Base-by-base conservation (phyloP, 306 rosid species). In the Rosa chinensis region DNA sequence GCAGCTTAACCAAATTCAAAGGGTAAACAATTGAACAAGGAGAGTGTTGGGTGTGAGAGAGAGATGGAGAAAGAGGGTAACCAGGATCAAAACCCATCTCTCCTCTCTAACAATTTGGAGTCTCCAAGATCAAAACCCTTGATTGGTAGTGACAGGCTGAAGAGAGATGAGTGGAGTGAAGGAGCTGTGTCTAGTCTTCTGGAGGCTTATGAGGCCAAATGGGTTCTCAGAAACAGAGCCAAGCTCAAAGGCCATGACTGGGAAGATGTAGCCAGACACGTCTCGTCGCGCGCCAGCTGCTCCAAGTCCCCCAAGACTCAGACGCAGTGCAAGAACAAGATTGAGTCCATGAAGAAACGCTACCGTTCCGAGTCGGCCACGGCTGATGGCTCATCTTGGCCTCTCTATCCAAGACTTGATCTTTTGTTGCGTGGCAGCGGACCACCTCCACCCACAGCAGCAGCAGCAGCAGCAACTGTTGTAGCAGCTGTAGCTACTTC, bases 151-250 rank as follows among this genome's bases (percentile, higher is more conserved):
- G 96, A 91, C 21, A 86, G 97, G 66, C 39, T 93, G 16, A 96
- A 96, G 83, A 85, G 99, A 47, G 99, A 96, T 79, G 99, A 96
- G 82, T 96, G 99, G 98, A 96, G 99, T 79, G 99, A 96, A 87
- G 99, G 99, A 9, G 99, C 98, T 0, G 98, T 96, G 37, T 83
- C 96, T 0, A 86, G 86, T n/a, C 96, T 96, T 28, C 88, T 96
- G 68, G 98, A 96, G 55, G 96, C 94, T 8, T 93, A 96, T 37
- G 97, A 93, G 74, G 40, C 83, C 48, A 96, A 93, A 87, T 96
- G 99, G 99, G 87, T 89, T 1, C 91, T 96, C 0, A 77, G 99
- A 59, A 96, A 96, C 55, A 83, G 99, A 81, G 99, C 98, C 4
- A 93, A 96, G 70, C 97, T 96, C 72, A 96, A 93, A 44, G 98